These are phyloP conservation scores for Cladochytrium tenue DNA, from an alignment of 371 early-diverging fungal species.

Conservation along the genomic window DNA sequence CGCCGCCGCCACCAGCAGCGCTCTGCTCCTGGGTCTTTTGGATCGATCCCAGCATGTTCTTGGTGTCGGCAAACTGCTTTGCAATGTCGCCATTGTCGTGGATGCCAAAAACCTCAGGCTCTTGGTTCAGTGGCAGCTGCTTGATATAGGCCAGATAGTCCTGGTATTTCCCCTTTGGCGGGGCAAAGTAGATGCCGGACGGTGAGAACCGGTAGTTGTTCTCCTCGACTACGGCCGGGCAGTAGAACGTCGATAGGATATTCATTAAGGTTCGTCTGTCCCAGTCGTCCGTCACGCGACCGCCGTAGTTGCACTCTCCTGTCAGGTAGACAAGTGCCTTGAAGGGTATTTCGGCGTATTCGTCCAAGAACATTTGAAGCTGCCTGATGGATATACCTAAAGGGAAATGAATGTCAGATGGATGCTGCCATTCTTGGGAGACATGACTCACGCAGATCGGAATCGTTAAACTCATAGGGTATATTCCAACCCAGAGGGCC, in stretches of 20 bases:
- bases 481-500: slow-evolving; percentile 69
- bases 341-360: slow-evolving; percentile 58
- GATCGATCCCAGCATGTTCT: slow-evolving; percentile 49
- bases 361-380: slow-evolving; percentile 59
- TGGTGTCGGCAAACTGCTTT: slow-evolving; percentile 57
- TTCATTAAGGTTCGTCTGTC: slow-evolving; percentile 56
- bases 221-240: slow-evolving; percentile 48
- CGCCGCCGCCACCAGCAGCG: slow-evolving; percentile 21
- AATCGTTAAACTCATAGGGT: slow-evolving; percentile 68
- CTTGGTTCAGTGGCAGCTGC: slow-evolving; percentile 52
- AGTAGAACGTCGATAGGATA: slow-evolving; percentile 52
- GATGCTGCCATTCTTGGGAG: neutral
- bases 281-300: slow-evolving; percentile 68
- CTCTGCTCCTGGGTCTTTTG: slow-evolving; percentile 54
- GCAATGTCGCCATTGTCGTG: slow-evolving; percentile 68
- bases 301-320: slow-evolving; percentile 67
- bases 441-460: slow-evolving; percentile 44
- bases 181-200: slow-evolving; percentile 53
- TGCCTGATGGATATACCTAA: slow-evolving; percentile 57
- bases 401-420: neutral
- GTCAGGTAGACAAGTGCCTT: slow-evolving; percentile 59
- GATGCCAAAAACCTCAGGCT: slow-evolving; percentile 61
- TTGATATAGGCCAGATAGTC: slow-evolving; percentile 52
- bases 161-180: slow-evolving; percentile 49
- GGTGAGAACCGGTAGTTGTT: slow-evolving; percentile 49